Evolutionary conservation across 371 early-diverging fungal genomes (phyloP).

Genomic region (Nematocida parisii): DNA sequence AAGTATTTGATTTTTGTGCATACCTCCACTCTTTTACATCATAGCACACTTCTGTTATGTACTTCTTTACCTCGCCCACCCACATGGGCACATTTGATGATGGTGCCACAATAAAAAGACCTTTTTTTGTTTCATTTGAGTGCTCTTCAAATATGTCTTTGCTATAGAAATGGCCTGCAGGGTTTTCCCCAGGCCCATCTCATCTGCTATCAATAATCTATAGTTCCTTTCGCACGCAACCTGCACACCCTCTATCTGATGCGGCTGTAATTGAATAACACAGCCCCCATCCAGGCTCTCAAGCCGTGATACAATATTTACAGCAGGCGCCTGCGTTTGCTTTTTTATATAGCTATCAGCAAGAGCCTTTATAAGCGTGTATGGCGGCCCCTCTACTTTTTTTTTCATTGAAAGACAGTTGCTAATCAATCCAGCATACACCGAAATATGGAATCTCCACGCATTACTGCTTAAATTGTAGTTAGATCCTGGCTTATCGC

Average conservation of each 20-base stretch:
- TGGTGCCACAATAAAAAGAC: constrained; percentile 72
- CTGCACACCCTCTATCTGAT: constrained; percentile 72
- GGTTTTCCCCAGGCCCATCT: constrained; percentile 72
- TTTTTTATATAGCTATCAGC: background rate
- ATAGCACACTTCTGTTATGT: constrained; percentile 26
- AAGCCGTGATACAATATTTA: background rate
- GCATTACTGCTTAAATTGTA: background rate
- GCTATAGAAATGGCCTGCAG: constrained; percentile 72
- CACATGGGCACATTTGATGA: constrained; percentile 72
- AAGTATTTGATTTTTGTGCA: constrained; percentile 27
- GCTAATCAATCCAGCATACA: background rate
- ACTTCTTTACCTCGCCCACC: constrained; percentile 71
- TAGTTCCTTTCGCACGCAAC: constrained; percentile 70
- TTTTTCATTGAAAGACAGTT: background rate
- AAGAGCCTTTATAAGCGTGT: background rate
- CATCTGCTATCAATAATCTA: constrained; percentile 71
- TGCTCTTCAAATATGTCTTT: constrained; percentile 71
- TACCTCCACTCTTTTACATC: constrained; percentile 45
- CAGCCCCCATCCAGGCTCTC: background rate
- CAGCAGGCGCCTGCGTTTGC: background rate
- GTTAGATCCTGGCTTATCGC: constrained; percentile 6
- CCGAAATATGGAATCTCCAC: background rate
- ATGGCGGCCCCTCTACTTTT: constrained; percentile 13
- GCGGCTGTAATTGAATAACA: constrained; percentile 61
- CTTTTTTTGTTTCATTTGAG: constrained; percentile 62